These are phyloP conservation scores for Centella asiatica DNA, from an alignment of 129 eudicot species.

Conservation along the genomic window DNA sequence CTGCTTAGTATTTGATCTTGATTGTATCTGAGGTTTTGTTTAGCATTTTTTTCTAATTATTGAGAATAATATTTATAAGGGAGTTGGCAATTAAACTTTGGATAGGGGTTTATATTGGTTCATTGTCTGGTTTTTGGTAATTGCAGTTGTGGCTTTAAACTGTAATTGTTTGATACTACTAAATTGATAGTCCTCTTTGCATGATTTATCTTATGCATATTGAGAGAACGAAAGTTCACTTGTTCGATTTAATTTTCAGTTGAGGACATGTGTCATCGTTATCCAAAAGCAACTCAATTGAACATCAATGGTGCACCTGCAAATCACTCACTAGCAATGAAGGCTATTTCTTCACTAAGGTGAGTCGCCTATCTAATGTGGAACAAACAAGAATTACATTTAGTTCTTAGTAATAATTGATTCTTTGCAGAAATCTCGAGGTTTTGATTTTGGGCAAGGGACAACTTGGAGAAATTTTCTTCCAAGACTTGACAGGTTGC, in stretches of 20 bases:
- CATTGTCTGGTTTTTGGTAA: too few relatives aligned
- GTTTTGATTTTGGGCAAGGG: conserved; percentile 77
- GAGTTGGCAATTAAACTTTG: too few relatives aligned
- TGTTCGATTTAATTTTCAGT: conserved; percentile 34
- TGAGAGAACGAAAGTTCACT: background rate
- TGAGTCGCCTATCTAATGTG: conserved; percentile 14
- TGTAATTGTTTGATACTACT: background rate
- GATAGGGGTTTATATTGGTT: too few relatives aligned
- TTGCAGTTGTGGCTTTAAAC: background rate
- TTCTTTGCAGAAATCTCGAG: conserved; percentile 67
- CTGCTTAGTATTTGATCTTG: background rate
- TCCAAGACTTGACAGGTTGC: conserved; percentile 71
- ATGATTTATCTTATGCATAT: too few relatives aligned
- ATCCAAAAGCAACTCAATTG: conserved; percentile 77
- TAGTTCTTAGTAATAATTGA: conserved; percentile 19
- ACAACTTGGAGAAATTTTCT: conserved; percentile 75
- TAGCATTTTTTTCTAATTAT: too few relatives aligned
- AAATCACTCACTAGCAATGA: conserved; percentile 67
- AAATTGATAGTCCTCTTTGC: too few relatives aligned
- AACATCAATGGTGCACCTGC: conserved; percentile 60
- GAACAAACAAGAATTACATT: background rate
- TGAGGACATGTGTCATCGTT: conserved; percentile 90
- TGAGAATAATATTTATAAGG: background rate
- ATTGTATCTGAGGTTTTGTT: background rate
- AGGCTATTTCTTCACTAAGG: conserved; percentile 68